phyloP scores from a whole-genome alignment of 2,329 filamentous ascomycete species.

The Pseudogymnoascus sp. region DNA sequence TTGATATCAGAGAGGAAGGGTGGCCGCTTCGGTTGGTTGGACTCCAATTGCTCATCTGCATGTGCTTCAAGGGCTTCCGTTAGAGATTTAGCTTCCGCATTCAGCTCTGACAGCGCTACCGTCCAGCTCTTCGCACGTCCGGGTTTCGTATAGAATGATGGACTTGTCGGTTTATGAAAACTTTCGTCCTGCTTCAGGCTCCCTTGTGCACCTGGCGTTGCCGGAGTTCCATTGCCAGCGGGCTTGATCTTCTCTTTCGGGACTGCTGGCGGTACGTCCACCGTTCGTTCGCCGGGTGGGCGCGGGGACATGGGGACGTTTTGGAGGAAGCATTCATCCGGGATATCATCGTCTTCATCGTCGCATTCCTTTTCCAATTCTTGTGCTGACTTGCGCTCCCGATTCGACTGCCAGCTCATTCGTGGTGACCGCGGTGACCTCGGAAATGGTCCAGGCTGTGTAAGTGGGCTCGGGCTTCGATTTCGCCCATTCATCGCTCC shows the following conservation, averaged over 20 bases:
- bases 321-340: slow-evolving; percentile 70
- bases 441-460: slow-evolving; percentile 14
- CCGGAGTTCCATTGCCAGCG: slow-evolving; percentile 55
- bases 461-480: slow-evolving; percentile 25
- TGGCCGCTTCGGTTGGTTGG: slow-evolving; percentile 20
- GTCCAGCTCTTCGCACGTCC: slow-evolving; percentile 68
- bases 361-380: slow-evolving; percentile 72
- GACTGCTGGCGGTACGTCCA: slow-evolving; percentile 44
- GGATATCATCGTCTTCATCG: slow-evolving; percentile 71
- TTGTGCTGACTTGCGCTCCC: slow-evolving; percentile 57
- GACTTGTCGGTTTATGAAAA: not conserved
- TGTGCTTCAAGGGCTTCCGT: slow-evolving; percentile 78
- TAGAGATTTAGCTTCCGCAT: slow-evolving; percentile 63
- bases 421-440: slow-evolving; percentile 34
- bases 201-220: slow-evolving; percentile 51
- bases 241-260: slow-evolving; percentile 24
- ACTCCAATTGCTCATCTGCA: slow-evolving; percentile 56
- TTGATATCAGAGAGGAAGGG: slow-evolving; percentile 33
- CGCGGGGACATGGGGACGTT: slow-evolving; percentile 79
- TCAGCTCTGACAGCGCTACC: slow-evolving; percentile 60
- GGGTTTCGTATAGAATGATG: slow-evolving; percentile 7
- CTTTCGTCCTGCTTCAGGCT: slow-evolving; percentile 46
- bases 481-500: slow-evolving; percentile 20
- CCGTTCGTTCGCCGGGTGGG: slow-evolving; percentile 47
- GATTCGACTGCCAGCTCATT: slow-evolving; percentile 65